Percentiles rank a stretch among this genome's conserved stretches.
phyloP scores from a whole-genome alignment of 805 yeast genomes.

The Saturnispora quitensis region DNA sequence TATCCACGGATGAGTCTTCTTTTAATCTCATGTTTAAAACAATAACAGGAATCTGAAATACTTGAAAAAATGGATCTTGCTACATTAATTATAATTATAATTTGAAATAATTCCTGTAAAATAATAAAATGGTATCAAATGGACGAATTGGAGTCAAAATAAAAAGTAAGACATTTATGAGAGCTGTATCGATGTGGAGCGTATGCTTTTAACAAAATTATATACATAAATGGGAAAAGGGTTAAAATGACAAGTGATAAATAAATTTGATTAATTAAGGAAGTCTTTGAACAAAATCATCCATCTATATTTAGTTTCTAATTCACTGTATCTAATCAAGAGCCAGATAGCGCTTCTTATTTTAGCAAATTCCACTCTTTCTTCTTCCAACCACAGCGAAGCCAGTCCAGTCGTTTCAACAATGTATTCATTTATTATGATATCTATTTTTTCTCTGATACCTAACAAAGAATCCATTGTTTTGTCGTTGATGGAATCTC shows the following conservation, averaged over 20 bases:
- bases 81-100: too few species aligned
- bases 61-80: neutral
- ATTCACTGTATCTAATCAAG: constrained; percentile 7
- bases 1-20: neutral
- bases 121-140: too few species aligned
- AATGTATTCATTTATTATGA: constrained; percentile 3
- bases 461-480: constrained; percentile 1
- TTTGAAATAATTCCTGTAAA: too few species aligned
- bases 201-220: too few species aligned
- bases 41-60: neutral
- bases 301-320: constrained; percentile 9
- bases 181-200: too few species aligned
- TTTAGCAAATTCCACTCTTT: neutral
- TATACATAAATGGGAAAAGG: too few species aligned
- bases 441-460: constrained; percentile 5
- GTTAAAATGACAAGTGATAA: too few species aligned
- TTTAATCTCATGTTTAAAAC: neutral
- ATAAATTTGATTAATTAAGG: neutral
- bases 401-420: neutral
- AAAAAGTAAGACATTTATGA: too few species aligned
- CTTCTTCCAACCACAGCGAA: neutral
- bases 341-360: constrained; percentile 6
- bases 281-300: neutral
- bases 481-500: neutral
- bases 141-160: too few species aligned